phyloP scores from a whole-genome alignment of 495 filamentous ascomycete genomes.

The Aspergillus incahuasiensis region DNA sequence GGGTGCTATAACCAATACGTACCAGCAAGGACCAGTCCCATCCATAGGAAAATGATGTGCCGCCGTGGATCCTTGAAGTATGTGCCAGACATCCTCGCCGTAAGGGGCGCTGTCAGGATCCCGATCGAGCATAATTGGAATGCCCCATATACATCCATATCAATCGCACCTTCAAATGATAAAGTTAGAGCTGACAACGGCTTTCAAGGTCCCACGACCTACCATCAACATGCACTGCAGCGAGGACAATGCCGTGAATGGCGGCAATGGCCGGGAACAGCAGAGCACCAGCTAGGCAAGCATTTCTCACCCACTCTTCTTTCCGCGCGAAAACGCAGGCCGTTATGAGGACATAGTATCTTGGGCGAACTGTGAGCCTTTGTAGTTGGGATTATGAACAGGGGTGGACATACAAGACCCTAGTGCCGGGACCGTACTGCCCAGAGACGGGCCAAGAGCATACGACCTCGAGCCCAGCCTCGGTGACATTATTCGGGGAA shows the following conservation, averaged over 20 bases:
- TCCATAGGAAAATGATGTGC: constrained; percentile 3
- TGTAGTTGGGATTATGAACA: not conserved
- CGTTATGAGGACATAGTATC: constrained; percentile 2
- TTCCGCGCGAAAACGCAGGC: constrained; percentile 1
- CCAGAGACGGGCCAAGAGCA: constrained; percentile 3
- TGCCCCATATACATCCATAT: constrained; percentile 5
- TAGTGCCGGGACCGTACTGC: constrained; percentile 1
- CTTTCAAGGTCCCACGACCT: not conserved
- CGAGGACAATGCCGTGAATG: constrained; percentile 1
- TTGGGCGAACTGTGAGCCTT: not conserved
- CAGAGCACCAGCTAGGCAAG: constrained; percentile 2
- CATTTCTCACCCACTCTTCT: constrained; percentile 5
- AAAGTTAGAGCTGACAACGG: not conserved
- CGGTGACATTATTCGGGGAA: not conserved
- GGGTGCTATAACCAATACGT: not conserved
- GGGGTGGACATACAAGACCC: not conserved
- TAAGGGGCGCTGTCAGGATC: constrained; percentile 3
- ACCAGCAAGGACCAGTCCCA: not conserved
- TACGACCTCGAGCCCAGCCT: not conserved
- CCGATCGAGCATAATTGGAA: constrained; percentile 5
- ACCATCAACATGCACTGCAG: constrained; percentile 1
- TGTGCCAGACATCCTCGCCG: not conserved
- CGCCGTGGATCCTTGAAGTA: constrained; percentile 1
- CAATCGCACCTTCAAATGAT: not conserved
- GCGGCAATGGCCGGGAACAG: constrained; percentile 1